Evolutionary conservation across 345 rosid genomes (phyloP).

Genomic region (Trapa bicornis): DNA sequence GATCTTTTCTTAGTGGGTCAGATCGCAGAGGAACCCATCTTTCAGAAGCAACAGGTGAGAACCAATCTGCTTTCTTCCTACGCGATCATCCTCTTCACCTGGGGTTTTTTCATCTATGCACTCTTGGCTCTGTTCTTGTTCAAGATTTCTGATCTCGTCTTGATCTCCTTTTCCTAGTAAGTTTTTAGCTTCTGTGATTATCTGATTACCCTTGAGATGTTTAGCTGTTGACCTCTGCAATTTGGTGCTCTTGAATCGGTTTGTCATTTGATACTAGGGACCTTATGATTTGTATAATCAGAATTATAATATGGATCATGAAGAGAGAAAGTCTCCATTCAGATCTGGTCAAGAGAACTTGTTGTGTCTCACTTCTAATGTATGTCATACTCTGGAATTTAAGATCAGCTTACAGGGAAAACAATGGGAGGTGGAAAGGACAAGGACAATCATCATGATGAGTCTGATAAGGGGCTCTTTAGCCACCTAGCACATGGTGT

Average conservation of each 20-base stretch:
- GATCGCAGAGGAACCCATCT: not conserved
- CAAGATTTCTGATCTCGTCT: not conserved
- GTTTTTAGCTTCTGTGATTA: not conserved
- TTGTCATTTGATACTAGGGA: too few relatives aligned
- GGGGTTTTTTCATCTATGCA: not conserved
- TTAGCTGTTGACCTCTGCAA: not conserved
- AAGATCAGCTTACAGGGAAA: not conserved
- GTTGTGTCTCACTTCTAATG: not conserved
- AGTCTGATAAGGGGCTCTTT: slow-evolving; percentile 38
- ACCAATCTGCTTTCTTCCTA: not conserved
- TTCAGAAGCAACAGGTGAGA: not conserved
- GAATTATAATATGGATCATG: not conserved
- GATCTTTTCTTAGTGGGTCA: not conserved
- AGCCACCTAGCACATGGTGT: slow-evolving; percentile 13
- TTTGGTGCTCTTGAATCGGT: not conserved
- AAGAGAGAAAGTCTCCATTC: not conserved
- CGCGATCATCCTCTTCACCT: not conserved
- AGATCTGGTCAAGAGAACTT: not conserved
- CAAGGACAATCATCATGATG: slow-evolving; percentile 27
- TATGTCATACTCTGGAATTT: not conserved
- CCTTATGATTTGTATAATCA: too few relatives aligned
- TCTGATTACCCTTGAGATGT: not conserved
- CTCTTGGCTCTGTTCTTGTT: not conserved
- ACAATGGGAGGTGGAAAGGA: slow-evolving; percentile 45
- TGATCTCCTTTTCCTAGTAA: not conserved